Base-by-base conservation (phyloP, 495 filamentous ascomycete species). In the Aspergillus hancockii region DNA sequence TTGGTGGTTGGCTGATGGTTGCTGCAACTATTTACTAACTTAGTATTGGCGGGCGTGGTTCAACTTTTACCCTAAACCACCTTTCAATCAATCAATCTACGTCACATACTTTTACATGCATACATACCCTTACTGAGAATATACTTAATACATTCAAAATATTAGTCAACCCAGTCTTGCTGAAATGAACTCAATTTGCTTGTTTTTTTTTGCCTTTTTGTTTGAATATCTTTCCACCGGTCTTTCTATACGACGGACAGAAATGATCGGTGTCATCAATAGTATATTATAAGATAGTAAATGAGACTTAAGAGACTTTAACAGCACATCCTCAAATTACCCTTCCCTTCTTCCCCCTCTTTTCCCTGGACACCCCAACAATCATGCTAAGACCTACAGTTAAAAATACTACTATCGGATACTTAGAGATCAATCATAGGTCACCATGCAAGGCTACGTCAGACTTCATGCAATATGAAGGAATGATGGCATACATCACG, bases 1-100 rank as follows among this genome's bases (percentile, higher is more conserved):
- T 30, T 36, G 47, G 45, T 36, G 52, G 52, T 49, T 43, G 40
- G 52, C 25, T 8, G 49, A 49, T 36, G 32, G 32, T 16, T 40
- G 32, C 49, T 30, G 23, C n/a, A 25, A 40, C 12, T 40, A 40
- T 12, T 13, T 3, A n/a, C 3, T 13, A n/a, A n/a, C n/a, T n/a
- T n/a, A 40, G 36, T 3, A 40, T 12, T 40, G 16, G 10, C 3
- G 3, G 10, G 16, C 9, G 12, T 3, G 9, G 10, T 40, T 13
- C 36, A 40, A 40, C 9, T 9, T 40, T 40, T 40, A 40, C 36
- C 36, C 36, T 40, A 40, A n/a, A 13, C 9, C 36, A 40, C 12
- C 16, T n/a, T n/a, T n/a, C n/a, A n/a, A 10, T 40, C 16, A 40
- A 12, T 40, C 10, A 28, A 21, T 19, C 41, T 45, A 45, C 41